Base-by-base conservation (phyloP, 2,329 filamentous ascomycete genomes). In the Fusarium austroafricanum region DNA sequence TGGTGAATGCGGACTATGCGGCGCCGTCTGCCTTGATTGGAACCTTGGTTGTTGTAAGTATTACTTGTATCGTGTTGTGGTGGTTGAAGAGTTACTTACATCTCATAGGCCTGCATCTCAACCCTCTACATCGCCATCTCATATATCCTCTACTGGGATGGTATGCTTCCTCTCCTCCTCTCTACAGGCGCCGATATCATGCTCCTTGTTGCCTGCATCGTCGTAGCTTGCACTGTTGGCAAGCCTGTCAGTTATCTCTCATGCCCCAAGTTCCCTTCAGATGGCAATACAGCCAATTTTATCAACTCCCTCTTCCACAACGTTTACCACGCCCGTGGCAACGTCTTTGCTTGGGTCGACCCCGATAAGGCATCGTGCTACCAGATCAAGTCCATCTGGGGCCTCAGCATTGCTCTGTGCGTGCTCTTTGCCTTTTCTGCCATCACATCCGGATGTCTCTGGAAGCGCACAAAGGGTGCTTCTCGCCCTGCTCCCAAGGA, bases 371-470 rank as follows among this genome's bases (percentile, higher is more conserved):
- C 86, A 18, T 91, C 92, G 55, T 97, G 94, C 82, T 89, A 90
- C 74, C 89, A 96, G 82, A 89, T 94, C 78, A 96, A 97, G 84
- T 88, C 91, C 17, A 87, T 96, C 69, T 97, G 94, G 94, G 94
- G 93, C 2, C 80, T 97, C 62, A 87, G 89, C 77, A 94, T 97
- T 78, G 89, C 89, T 6, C 85, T 96, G 49, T 93, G 89, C 77
- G 86, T 92, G 42, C 80, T 93, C 35, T 92, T 92, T 73, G 84
- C 87, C 64, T 84, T 92, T 61, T 90, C 88, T 3, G 80, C 83
- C 44, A 78, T 90, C 49, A 83, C 86, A 44, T 85, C 83, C 29
- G 78, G 83, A 55, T 87, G 88, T 70, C 81, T 93, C 38, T 92
- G 89, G 87, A 84, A 86, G 66, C 84, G 86, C 71, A 81, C 84